Conservation (phyloP, 2,329 filamentous ascomycete species). For the Rhinocladiella mackenziei region DNA sequence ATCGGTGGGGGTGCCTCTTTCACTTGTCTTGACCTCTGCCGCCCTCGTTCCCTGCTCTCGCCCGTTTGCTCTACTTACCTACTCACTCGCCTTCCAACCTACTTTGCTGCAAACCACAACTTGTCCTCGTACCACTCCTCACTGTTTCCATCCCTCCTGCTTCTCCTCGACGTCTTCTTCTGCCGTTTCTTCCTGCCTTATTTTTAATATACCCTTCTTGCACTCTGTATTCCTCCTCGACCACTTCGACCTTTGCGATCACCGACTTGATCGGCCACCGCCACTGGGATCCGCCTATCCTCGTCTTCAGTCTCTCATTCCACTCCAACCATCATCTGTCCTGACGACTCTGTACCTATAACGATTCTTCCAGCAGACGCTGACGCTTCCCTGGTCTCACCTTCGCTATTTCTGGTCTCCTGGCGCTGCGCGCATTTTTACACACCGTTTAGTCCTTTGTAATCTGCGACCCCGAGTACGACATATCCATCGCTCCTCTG, state of each 20-base stretch:
- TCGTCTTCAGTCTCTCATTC: constrained; percentile 26
- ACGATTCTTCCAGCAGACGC: constrained; percentile 5
- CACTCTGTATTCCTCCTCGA: constrained; percentile 14
- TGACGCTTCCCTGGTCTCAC: constrained; percentile 5
- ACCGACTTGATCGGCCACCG: constrained; percentile 2
- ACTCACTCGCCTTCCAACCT: constrained; percentile 7
- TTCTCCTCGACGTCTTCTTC: constrained; percentile 5
- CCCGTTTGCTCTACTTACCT: constrained; percentile 1
- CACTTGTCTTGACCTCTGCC: constrained; percentile 2
- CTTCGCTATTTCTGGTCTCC: constrained; percentile 11
- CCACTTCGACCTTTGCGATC: not conserved
- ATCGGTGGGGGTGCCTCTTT: not conserved
- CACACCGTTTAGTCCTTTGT: constrained; percentile 19
- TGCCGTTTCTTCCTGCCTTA: constrained; percentile 11
- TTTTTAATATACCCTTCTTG: constrained; percentile 16
- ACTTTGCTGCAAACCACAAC: constrained; percentile 1
- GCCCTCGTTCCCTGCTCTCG: constrained; percentile 1
- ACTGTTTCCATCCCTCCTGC: constrained; percentile 7
- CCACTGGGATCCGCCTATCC: constrained; percentile 15
- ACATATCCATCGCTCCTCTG: not conserved
- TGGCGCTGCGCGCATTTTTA: constrained; percentile 24
- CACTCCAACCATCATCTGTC: constrained; percentile 13
- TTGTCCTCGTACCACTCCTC: constrained; percentile 20
- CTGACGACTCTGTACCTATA: constrained; percentile 10
- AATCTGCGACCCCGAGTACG: constrained; percentile 6